Evolutionary conservation across 2,329 filamentous ascomycete genomes (phyloP), one percentile per base, ranked within the genome.

Genomic region (Hawksworthiomyces lignivorus): DNA sequence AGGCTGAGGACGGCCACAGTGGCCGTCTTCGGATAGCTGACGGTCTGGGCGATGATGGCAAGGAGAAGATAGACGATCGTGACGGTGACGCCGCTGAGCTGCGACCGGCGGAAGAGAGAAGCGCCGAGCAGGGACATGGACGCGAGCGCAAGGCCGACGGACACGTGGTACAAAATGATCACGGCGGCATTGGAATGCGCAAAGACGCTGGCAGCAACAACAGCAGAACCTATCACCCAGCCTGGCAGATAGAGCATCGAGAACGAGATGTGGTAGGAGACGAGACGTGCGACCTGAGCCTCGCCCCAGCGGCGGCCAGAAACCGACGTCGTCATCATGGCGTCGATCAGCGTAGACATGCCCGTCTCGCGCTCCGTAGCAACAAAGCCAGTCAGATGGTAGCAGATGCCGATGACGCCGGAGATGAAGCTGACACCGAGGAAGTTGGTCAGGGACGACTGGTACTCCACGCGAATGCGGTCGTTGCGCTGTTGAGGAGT

Each of bases 261-360:
- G 54, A 95, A 92, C 0, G 87, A 78, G 20, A 92, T 58, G 56
- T 94, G 87, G 47, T 88, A 82, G 0, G 88, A 80, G 8, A 89
- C 56, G 12, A 94, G 70, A n/a, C 89, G 75, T 2, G 84, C 82
- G 18, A 79, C 76, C 62, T 90, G 86, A 9, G 84, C 80, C 54
- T 87, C 72, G 28, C 43, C 45, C 86, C 87, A 94, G 32, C 76
- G 68, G 36, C 72, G 72, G 41, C 73, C 72, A 17, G 33, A 17
- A 4, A 35, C 45, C 1, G 47, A 49, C 42, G 85, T 85, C 1
- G 86, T 83, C 70, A 92, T 89, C 87, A 94, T 95, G 41, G 87
- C 83, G 61, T 96, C 89, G 32, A 96, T 78, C 21, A 96, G 69
- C 48, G 88, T 85, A 5, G 86, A 86, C 75, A 95, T 92, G 44